Percentiles rank a stretch among this genome's conserved stretches.
Conservation (phyloP, 2,329 filamentous ascomycete genomes). For the Cryphonectria radicalis region DNA sequence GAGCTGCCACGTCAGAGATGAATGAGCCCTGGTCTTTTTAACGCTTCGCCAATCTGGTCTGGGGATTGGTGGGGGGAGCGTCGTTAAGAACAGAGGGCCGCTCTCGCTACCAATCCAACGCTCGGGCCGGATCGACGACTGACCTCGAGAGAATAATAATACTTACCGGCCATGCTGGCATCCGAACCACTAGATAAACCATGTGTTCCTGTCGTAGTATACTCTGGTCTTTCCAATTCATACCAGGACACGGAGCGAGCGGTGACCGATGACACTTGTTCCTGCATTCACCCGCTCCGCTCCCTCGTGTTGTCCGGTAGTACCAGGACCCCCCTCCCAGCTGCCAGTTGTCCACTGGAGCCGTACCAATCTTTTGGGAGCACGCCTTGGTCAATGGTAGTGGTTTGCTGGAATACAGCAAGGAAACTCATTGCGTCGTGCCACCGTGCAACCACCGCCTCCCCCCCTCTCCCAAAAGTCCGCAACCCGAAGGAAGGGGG, state of each 20-base stretch:
- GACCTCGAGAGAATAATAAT: not conserved
- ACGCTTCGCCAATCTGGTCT: not conserved
- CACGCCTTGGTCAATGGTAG: not conserved
- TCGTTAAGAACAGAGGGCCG: not conserved
- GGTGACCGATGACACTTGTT: not conserved
- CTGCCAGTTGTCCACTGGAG: not conserved
- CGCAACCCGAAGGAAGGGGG: not conserved
- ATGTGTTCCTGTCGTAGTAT: not conserved
- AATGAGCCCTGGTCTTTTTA: not conserved
- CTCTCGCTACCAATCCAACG: not conserved
- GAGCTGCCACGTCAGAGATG: not conserved
- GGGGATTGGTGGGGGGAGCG: too few species aligned
- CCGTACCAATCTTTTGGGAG: not conserved
- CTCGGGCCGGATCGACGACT: not conserved
- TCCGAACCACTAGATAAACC: not conserved
- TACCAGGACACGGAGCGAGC: not conserved
- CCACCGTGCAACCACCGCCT: not conserved
- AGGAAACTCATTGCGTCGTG: not conserved
- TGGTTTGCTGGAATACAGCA: not conserved
- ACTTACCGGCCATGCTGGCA: not conserved
- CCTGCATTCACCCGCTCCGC: conserved; percentile 1
- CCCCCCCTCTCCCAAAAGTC: not conserved
- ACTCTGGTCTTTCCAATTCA: not conserved
- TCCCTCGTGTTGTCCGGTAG: not conserved
- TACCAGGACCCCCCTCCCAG: not conserved